Percentiles rank a stretch among this genome's conserved stretches.
Evolutionary conservation across 441 rosid species (phyloP).

Genomic region (Raphanus hybrid): DNA sequence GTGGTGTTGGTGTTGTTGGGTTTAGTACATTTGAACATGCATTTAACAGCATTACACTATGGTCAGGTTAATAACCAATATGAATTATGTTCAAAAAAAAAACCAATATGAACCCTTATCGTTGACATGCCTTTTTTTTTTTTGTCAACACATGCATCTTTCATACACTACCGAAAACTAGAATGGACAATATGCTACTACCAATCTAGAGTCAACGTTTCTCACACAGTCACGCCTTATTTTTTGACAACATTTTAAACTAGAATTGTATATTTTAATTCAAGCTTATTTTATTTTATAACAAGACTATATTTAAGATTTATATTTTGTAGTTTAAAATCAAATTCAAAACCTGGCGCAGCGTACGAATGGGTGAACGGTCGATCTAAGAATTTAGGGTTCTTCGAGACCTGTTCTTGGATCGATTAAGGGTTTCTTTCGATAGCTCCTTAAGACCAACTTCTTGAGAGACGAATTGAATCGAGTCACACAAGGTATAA

Average conservation of each 20-base stretch:
- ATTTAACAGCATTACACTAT: constrained; percentile 18
- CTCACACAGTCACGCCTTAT: background rate
- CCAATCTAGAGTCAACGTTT: constrained; percentile 20
- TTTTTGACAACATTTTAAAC: background rate
- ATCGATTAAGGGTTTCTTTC: no score
- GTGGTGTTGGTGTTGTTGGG: constrained; percentile 10
- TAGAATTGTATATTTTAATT: background rate
- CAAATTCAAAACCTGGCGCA: background rate
- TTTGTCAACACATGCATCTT: background rate
- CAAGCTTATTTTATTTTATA: background rate
- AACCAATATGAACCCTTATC: constrained; percentile 16
- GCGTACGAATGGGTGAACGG: no score
- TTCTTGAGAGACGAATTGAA: no score
- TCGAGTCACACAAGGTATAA: no score
- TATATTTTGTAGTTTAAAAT: background rate
- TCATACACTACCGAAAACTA: constrained; percentile 18
- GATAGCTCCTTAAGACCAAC: no score
- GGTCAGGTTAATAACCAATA: constrained; percentile 33
- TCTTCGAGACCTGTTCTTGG: no score
- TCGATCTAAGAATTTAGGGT: no score
- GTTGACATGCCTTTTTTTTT: constrained; percentile 2
- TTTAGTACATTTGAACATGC: constrained; percentile 28
- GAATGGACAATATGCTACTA: constrained; percentile 37
- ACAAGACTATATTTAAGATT: background rate
- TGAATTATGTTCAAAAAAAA: background rate